phyloP scores from a whole-genome alignment of 805 yeast genomes.

The Yarrowia divulgata region DNA sequence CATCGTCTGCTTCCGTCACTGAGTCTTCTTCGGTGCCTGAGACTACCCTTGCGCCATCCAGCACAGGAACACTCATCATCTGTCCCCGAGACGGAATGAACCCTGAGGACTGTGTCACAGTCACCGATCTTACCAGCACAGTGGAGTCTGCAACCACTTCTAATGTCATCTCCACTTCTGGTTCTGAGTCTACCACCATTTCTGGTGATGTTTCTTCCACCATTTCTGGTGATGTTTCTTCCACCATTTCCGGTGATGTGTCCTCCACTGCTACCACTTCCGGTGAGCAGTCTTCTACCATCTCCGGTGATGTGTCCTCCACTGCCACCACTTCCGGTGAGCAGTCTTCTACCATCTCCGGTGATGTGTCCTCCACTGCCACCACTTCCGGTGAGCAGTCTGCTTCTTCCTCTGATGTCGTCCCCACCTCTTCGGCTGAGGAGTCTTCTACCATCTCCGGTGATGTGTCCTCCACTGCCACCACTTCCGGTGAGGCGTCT shows the following conservation, averaged over 20 bases:
- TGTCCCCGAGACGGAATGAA: conserved; percentile 8
- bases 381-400: background rate
- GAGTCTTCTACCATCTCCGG: background rate
- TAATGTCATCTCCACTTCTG: background rate
- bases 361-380: too few relatives aligned
- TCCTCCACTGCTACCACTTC: background rate
- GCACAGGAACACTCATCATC: background rate
- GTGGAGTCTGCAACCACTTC: background rate
- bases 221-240: background rate
- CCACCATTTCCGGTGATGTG: background rate
- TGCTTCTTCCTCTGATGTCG: too few relatives aligned
- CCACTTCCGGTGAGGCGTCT: background rate
- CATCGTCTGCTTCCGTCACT: background rate
- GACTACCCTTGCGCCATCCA: background rate
- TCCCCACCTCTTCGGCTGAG: background rate
- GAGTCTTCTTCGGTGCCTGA: background rate
- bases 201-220: background rate
- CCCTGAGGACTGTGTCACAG: background rate
- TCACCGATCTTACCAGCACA: background rate
- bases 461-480: background rate
- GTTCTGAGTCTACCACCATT: background rate
- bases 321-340: too few relatives aligned
- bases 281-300: background rate
- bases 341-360: too few relatives aligned
- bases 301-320: too few relatives aligned